Percentiles rank a stretch among this genome's conserved stretches.
These are phyloP conservation scores for Mucor saturninus DNA, from an alignment of 371 early-diverging fungal species.

Conservation along the genomic window DNA sequence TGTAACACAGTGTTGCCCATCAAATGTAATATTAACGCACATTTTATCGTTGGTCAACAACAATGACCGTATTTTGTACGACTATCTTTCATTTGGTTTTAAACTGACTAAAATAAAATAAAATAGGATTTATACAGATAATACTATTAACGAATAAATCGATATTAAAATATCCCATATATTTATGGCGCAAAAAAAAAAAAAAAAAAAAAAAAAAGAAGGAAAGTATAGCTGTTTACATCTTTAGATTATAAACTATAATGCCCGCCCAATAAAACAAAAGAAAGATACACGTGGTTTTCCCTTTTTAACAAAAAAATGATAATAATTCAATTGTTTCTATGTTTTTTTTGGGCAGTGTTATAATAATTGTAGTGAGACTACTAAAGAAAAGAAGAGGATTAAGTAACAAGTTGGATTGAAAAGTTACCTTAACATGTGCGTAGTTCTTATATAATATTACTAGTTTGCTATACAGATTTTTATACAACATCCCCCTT, in stretches of 20 bases:
- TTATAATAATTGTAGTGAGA: no score
- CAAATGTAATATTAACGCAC: no score
- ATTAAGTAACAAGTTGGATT: constrained; percentile 21
- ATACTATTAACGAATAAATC: no score
- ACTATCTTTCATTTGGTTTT: no score
- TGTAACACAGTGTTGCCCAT: no score
- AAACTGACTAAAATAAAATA: no score
- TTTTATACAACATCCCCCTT: no score
- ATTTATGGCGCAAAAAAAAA: not conserved
- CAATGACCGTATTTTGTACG: no score
- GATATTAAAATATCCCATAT: not conserved
- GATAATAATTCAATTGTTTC: not conserved
- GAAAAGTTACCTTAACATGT: constrained; percentile 26
- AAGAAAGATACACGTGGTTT: not conserved
- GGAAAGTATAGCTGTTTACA: not conserved
- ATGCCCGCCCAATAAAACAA: constrained; percentile 4
- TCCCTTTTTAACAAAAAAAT: not conserved
- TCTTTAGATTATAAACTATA: constrained; percentile 4
- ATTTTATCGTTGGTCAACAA: no score
- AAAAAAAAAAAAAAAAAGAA: not conserved
- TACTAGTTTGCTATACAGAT: no score
- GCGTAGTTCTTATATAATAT: constrained; percentile 2
- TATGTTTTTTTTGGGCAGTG: no score
- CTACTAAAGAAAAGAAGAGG: not conserved
- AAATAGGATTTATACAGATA: no score